Evolutionary conservation across 192 early-diverging fungal species (phyloP), one percentile per base, ranked within the genome.

Genomic region (Podila verticillata): DNA sequence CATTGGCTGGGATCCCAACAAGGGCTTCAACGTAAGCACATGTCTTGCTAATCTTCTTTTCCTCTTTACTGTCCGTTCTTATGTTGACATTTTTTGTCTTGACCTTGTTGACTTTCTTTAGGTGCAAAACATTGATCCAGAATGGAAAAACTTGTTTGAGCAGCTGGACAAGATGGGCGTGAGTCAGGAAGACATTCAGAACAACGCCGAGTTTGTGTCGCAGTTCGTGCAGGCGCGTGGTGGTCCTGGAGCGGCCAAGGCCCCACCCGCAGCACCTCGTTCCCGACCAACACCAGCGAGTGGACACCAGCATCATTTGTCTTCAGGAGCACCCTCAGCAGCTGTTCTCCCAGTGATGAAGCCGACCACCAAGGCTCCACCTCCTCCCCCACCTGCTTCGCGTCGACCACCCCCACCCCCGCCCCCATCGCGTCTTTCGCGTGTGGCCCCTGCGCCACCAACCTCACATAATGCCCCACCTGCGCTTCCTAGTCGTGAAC

Each of bases 71-170:
- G 20, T 7, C 8, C 24, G 12, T 44, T 10, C 39, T 15, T 3
- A 44, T 44, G 17, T 44, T 44, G 39, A 44, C 39, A 44, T n/a
- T n/a, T n/a, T n/a, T n/a, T n/a, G n/a, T n/a, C n/a, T n/a, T n/a
- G n/a, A 0, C 39, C 13, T 44, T 15, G 15, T 17, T 44, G 12
- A 15, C 15, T 48, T 19, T 28, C 56, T 22, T 5, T 75, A 85
- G 84, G 86, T 90, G 17, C 90, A 91, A 58, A 91, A 91, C 65
- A 89, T 90, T 39, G 89, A 91, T 68, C 91, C 89, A 62, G 85
- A 91, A 74, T 93, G 92, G 88, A 87, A 86, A 57, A 84, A 86
- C 60, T 65, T 95, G n/a, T 89, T 95, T 68, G 89, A 91, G 72
- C 86, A 89, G 57, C 82, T 95, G 72, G 85, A 87, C 5, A 84